Conservation (phyloP, 495 filamentous ascomycete species). For the Saxophila tyrrhenica region DNA sequence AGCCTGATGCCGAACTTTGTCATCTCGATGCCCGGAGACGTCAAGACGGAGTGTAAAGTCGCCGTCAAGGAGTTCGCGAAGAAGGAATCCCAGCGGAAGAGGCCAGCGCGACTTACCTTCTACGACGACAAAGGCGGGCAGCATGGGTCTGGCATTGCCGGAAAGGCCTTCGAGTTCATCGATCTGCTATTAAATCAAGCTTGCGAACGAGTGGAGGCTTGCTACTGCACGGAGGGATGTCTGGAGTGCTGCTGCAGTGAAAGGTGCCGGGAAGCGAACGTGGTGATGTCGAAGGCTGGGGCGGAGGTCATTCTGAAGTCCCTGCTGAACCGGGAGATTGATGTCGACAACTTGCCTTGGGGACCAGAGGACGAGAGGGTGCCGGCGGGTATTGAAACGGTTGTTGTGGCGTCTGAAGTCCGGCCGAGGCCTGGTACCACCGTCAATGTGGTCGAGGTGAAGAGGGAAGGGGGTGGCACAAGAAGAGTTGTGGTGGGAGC, state of each 20-base stretch:
- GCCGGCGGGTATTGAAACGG: constrained; percentile 70
- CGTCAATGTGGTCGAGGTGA: constrained; percentile 34
- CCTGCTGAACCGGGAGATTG: constrained; percentile 63
- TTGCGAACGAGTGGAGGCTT: constrained; percentile 63
- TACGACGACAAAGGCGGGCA: constrained; percentile 89
- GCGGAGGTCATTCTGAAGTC: constrained; percentile 66
- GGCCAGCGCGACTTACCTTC: constrained; percentile 82
- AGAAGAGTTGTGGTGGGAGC: constrained; percentile 14
- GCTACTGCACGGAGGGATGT: constrained; percentile 64
- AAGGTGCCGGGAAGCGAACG: constrained; percentile 75
- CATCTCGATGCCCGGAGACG: constrained; percentile 72
- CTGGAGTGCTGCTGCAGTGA: constrained; percentile 81
- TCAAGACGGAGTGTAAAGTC: constrained; percentile 87
- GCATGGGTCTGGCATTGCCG: constrained; percentile 71
- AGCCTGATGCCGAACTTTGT: constrained; percentile 83
- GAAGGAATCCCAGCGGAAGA: constrained; percentile 61
- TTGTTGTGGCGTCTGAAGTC: constrained; percentile 60
- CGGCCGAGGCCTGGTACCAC: constrained; percentile 36
- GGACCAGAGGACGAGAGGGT: constrained; percentile 56
- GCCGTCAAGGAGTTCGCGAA: constrained; percentile 68
- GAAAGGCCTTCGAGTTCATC: constrained; percentile 87
- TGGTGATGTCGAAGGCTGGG: constrained; percentile 89
- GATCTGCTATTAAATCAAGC: constrained; percentile 68
- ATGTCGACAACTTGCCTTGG: constrained; percentile 68
- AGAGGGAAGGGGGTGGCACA: constrained; percentile 26